Evolutionary conservation across 768 basidiomycete genomes (phyloP).

Genomic region (Mycena rosella): DNA sequence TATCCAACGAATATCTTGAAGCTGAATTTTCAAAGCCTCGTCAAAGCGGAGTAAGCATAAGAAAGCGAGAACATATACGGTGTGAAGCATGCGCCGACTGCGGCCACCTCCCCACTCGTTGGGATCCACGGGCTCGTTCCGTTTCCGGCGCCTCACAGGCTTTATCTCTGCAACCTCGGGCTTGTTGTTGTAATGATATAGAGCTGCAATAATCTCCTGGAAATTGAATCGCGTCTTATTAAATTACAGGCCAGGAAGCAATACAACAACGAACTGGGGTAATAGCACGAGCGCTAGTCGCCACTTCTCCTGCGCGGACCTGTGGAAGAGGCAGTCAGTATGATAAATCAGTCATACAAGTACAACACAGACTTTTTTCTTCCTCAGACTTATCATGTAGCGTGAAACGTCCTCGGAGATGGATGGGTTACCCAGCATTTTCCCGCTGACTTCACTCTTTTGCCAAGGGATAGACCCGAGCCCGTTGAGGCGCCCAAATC

Average conservation of each 20-base stretch:
- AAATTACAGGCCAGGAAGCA: background rate
- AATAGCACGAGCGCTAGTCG: slow-evolving; percentile 45
- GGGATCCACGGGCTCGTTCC: slow-evolving; percentile 21
- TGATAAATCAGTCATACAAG: background rate
- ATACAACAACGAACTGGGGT: slow-evolving; percentile 38
- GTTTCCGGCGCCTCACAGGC: slow-evolving; percentile 30
- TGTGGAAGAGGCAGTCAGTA: background rate
- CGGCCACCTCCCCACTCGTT: slow-evolving; percentile 48
- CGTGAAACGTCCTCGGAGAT: slow-evolving; percentile 41
- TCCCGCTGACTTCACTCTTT: slow-evolving; percentile 37
- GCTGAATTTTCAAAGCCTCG: slow-evolving; percentile 50
- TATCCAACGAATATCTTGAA: slow-evolving; percentile 40
- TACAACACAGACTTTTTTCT: slow-evolving; percentile 39
- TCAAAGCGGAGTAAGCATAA: slow-evolving; percentile 50
- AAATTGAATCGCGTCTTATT: too few species aligned
- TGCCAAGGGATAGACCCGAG: slow-evolving; percentile 47
- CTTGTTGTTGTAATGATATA: slow-evolving; percentile 44
- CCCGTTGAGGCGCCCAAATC: slow-evolving; percentile 43
- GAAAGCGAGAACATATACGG: slow-evolving; percentile 50
- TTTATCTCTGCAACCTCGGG: slow-evolving; percentile 37
- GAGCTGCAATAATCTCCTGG: slow-evolving; percentile 41
- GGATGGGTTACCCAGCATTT: slow-evolving; percentile 47
- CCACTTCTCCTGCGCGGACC: slow-evolving; percentile 41
- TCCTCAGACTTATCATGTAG: slow-evolving; percentile 45
- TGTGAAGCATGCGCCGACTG: slow-evolving; percentile 43